Base-by-base conservation (phyloP, 129 eudicot genomes). In the Tagetes patula region DNA sequence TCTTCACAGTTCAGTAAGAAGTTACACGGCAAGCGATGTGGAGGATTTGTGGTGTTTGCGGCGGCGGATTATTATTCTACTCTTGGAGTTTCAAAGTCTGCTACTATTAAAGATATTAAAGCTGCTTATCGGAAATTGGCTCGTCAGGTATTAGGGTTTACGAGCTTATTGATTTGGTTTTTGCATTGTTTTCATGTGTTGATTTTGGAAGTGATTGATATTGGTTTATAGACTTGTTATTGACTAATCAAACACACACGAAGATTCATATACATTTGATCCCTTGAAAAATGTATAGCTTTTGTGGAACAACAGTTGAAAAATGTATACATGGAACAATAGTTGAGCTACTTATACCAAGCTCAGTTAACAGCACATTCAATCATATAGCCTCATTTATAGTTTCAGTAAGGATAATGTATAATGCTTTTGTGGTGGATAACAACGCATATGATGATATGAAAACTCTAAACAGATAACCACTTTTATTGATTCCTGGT, bases 61-160 rank as follows among this genome's bases (percentile, higher is more conserved):
- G 91, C 96, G 5, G 89, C 97, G 20, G 99, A 94, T 86, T 94
- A 86, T 78, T 94, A 94, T 78, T 84, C 99, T 0, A 94, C 97
- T 45, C 92, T 94, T 13, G 99, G 99, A n/a, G 88, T 90, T 58
- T 84, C 97, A 0, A 94, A 85, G 65, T 84, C 94, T 66, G 99
- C 99, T 37, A 82, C 64, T 31, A 60, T 41, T 65, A 94, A 90
- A 74, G 97, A 90, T 31, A 94, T 94, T 70, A 94, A 94, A 65
- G 89, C 97, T 56, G 99, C 99, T 33, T 94, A 90, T 75, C 86
- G 99, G 13, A 90, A 80, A 67, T 71, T 94, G 70, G 99, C 99
- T 80, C 86, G 99, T 39, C 94, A 94, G 99, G 99, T 94, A 6
- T 63, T 61, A 36, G 41, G 69, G 62, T 31, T 71, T 10, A 55